Evolutionary conservation across 192 early-diverging fungal genomes (phyloP), one percentile per base, ranked within the genome.

Genomic region (Thamnidium elegans): DNA sequence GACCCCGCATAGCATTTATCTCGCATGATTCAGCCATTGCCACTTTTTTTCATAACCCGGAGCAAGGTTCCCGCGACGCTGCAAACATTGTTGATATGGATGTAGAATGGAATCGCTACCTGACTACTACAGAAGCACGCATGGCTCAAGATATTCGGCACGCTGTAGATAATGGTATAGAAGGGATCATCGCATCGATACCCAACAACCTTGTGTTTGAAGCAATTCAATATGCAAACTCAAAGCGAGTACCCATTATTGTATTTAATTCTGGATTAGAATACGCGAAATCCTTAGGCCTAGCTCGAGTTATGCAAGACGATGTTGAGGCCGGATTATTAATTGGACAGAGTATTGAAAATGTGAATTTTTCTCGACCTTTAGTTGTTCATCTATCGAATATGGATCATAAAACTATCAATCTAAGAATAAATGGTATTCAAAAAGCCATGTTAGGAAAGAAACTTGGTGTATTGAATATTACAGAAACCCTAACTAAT

Each of bases 111-210:
- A 68, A 68, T 30, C 58, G 59, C 20, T 54, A 58, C 23, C 23
- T 44, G 14, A 39, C 26, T 21, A 50, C 30, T 45, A 19, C 23
- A 8, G 36, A 19, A 4, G 19, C n/a, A 10, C 30, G 36, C 3
- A 68, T 68, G 67, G 45, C 56, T 26, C 20, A 36, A 13, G 55
- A 52, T 23, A 68, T 68, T 0, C 9, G 39, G 8, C 4, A 46
- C 20, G 67, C 67, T 14, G 50, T 68, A 17, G 43, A 44, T 15
- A 31, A 62, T 51, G 30, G 51, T 26, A 59, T 69, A 0, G 67
- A 69, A 34, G 67, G 67, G 3, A 61, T 69, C 15, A 69, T 69
- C 54, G 44, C 53, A 10, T 44, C 67, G n/a, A 69, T 69, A 39
- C 59, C 60, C 5, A 47, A 45, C 32, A 23, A 55, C 13, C 4